These are phyloP conservation scores for Geotrichum aggregatum DNA, from an alignment of 1,139 yeast species.

Conservation along the genomic window DNA sequence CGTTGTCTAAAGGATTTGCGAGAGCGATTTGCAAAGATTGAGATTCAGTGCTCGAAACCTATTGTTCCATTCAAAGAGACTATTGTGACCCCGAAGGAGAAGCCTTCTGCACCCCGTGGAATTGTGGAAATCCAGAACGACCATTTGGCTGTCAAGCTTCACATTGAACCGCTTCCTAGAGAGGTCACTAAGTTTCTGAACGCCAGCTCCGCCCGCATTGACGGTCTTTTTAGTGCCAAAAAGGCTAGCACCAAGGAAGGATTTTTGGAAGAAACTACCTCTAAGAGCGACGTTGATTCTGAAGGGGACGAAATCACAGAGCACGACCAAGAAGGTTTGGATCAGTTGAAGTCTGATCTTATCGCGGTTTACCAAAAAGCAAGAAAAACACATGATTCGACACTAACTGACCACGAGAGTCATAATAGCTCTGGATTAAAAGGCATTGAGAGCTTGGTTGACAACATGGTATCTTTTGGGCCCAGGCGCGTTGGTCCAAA, in stretches of 20 bases:
- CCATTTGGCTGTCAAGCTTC: conserved; percentile 44
- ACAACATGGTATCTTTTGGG: conserved; percentile 63
- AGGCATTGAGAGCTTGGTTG: conserved; percentile 3
- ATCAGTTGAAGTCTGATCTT: conserved; percentile 11
- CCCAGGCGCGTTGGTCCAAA: conserved; percentile 77
- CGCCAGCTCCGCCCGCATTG: conserved; percentile 45
- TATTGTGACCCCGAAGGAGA: conserved; percentile 42
- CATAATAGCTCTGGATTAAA: conserved; percentile 28
- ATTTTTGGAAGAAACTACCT: conserved; percentile 2
- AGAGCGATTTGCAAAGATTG: conserved; percentile 90
- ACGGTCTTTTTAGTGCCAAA: conserved; percentile 29
- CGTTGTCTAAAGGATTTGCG: conserved; percentile 83
- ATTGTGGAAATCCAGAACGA: conserved; percentile 46
- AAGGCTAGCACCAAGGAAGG: conserved; percentile 5
- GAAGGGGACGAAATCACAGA: no score
- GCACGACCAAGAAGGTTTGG: conserved; percentile 11
- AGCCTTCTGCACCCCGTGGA: conserved; percentile 36
- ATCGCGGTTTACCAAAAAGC: conserved; percentile 6
- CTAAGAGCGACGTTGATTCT: background rate
- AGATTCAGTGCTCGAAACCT: conserved; percentile 81
- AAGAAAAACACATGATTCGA: background rate
- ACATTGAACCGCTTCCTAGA: conserved; percentile 56
- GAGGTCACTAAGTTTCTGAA: conserved; percentile 50
- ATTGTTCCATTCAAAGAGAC: conserved; percentile 95
- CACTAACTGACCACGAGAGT: conserved; percentile 7